Conservation (phyloP, 176 grass and related monocot species). For the Triticum timopheevii region DNA sequence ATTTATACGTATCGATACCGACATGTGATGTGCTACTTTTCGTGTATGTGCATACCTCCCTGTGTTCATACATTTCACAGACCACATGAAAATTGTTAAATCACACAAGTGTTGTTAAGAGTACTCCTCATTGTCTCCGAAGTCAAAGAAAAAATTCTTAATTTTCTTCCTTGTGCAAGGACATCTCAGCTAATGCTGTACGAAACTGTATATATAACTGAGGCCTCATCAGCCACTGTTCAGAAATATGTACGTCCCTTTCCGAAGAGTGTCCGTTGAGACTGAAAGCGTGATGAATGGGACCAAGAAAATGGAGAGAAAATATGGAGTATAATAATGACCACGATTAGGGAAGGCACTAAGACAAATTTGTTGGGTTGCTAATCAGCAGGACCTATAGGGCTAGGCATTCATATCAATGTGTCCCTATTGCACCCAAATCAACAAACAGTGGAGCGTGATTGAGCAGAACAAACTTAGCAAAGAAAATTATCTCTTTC, state of each 20-base stretch:
- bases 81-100: conserved; percentile 20
- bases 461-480: neutral
- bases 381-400: conserved; percentile 23
- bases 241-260: conserved; percentile 22
- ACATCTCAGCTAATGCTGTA: conserved; percentile 49
- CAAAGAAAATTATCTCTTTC: conserved; percentile 21
- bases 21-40: conserved; percentile 46
- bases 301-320: conserved; percentile 36
- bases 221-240: conserved; percentile 39
- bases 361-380: conserved; percentile 29
- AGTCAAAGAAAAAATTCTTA: conserved; percentile 39
- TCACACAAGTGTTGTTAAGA: neutral
- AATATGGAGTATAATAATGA: conserved; percentile 35
- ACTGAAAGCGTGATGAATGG: conserved; percentile 26
- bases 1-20: conserved; percentile 31
- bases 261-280: conserved; percentile 18
- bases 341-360: conserved; percentile 21
- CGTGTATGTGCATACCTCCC: conserved; percentile 16
- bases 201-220: conserved; percentile 26
- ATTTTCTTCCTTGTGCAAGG: conserved; percentile 10
- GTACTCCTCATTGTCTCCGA: conserved; percentile 19
- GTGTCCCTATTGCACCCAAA: conserved; percentile 30
- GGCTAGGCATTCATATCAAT: conserved; percentile 28
- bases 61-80: conserved; percentile 29
- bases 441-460: conserved; percentile 27